These are phyloP conservation scores for Plectosphaerella plurivora DNA, from an alignment of 2,329 filamentous ascomycete genomes.

Conservation along the genomic window DNA sequence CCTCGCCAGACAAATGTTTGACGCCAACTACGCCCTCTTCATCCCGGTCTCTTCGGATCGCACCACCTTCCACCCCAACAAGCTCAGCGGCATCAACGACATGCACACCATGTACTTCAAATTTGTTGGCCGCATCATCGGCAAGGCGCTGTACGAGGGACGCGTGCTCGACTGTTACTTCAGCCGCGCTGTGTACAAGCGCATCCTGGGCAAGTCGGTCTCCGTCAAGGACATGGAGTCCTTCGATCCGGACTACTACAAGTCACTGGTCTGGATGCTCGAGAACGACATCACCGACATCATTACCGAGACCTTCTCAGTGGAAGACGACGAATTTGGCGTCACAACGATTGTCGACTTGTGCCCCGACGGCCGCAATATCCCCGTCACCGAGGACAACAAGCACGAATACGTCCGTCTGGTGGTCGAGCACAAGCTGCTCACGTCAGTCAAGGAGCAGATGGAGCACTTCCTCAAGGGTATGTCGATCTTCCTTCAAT, in stretches of 20 bases:
- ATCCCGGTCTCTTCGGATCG: constrained; percentile 94
- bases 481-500: constrained; percentile 27
- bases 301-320: constrained; percentile 92
- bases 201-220: constrained; percentile 89
- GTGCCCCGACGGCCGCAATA: constrained; percentile 80
- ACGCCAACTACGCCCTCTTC: constrained; percentile 94
- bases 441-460: constrained; percentile 89
- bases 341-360: constrained; percentile 84
- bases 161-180: constrained; percentile 97
- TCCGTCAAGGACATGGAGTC: constrained; percentile 99
- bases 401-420: constrained; percentile 96
- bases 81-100: constrained; percentile 86
- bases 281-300: constrained; percentile 98
- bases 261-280: constrained; percentile 96
- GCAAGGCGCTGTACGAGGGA: constrained; percentile 94
- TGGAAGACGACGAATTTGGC: constrained; percentile 92
- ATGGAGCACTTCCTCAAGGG: constrained; percentile 88
- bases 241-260: constrained; percentile 97
- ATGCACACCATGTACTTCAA: constrained; percentile 99
- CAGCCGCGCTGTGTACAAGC: constrained; percentile 97
- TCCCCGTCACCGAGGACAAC: constrained; percentile 94
- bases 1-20: constrained; percentile 96
- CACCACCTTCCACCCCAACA: constrained; percentile 98
- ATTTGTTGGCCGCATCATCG: constrained; percentile 97
- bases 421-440: constrained; percentile 89